Evolutionary conservation across 2,329 filamentous ascomycete species (phyloP).

Genomic region (Cercospora sp.): DNA sequence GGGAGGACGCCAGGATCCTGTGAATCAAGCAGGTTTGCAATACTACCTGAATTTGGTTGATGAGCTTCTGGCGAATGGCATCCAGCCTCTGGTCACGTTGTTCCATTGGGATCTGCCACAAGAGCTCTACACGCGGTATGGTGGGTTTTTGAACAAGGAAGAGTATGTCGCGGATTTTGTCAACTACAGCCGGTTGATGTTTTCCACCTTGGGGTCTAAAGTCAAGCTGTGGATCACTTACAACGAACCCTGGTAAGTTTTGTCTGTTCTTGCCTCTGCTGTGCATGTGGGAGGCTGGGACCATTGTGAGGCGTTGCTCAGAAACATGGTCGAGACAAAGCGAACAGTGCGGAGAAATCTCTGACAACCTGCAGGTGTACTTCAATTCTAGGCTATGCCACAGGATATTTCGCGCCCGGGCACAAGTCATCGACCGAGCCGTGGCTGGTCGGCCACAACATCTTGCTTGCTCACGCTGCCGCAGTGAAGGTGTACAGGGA

Average conservation of each 20-base stretch:
- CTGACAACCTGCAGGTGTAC: constrained; percentile 7
- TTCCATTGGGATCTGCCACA: constrained; percentile 89
- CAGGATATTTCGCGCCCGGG: constrained; percentile 79
- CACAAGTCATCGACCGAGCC: constrained; percentile 74
- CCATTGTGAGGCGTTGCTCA: neutral
- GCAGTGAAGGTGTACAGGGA: constrained; percentile 81
- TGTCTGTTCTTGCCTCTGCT: neutral
- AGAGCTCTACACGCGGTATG: constrained; percentile 75
- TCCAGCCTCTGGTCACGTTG: constrained; percentile 78
- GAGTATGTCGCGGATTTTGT: constrained; percentile 83
- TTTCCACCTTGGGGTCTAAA: constrained; percentile 68
- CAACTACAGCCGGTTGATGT: constrained; percentile 74
- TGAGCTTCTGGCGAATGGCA: constrained; percentile 72
- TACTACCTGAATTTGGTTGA: constrained; percentile 80
- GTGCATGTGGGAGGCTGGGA: neutral
- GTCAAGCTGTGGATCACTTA: constrained; percentile 71
- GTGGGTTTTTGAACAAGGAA: constrained; percentile 74
- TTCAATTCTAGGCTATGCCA: constrained; percentile 72
- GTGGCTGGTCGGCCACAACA: constrained; percentile 79
- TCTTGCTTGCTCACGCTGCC: constrained; percentile 75
- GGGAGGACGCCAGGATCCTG: constrained; percentile 77
- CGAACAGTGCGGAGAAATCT: neutral
- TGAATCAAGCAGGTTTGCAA: constrained; percentile 76
- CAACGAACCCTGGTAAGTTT: constrained; percentile 58
- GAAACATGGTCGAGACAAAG: neutral